Evolutionary conservation across 768 basidiomycete genomes (phyloP), one percentile per base, ranked within the genome.

Genomic region (Candolleomyces eurysporus): DNA sequence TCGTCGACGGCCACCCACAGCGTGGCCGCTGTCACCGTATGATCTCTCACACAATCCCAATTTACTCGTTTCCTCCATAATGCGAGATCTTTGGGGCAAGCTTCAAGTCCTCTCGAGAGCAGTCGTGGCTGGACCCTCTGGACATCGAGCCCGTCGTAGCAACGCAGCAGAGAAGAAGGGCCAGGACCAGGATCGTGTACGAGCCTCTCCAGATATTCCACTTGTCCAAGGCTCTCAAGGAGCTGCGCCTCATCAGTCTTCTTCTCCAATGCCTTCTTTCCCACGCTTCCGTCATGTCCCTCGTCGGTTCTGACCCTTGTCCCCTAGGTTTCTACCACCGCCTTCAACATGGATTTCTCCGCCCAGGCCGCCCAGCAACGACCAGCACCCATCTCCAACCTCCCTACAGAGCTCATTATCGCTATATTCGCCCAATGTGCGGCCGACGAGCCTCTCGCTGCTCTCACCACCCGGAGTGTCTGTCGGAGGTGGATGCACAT

Each of bases 331-430:
- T 43, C 60, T 52, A 36, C 21, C 51, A 51, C 48, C 45, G 40
- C 48, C 45, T 16, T 21, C 48, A 61, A 36, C 36, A 40, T 56
- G 54, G 36, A 31, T 39, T 19, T 36, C 57, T 52, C 54, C 57
- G 45, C 57, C n/a, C 13, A 58, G 36, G 48, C 55, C 59, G 52
- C 54, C 49, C 48, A 59, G 26, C 49, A 63, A 10, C 57, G 60
- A 32, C 53, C 54, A 26, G 55, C 58, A 13, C 64, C 68, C 45
- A 75, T 79, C 40, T 57, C 68, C 31, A 54, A 58, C 36, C 73
- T 90, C 16, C 89, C 89, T 0, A 73, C 81, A 11, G 89, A 91
- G 61, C 69, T 91, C 13, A 78, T 90, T 30, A 77, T 83, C 63
- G 82, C 88, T 60, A 83, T 89, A 50, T 90, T 91, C 71, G 69